These are phyloP conservation scores for Pseudoturritis turrita DNA, from an alignment of 345 rosid species.

Conservation along the genomic window DNA sequence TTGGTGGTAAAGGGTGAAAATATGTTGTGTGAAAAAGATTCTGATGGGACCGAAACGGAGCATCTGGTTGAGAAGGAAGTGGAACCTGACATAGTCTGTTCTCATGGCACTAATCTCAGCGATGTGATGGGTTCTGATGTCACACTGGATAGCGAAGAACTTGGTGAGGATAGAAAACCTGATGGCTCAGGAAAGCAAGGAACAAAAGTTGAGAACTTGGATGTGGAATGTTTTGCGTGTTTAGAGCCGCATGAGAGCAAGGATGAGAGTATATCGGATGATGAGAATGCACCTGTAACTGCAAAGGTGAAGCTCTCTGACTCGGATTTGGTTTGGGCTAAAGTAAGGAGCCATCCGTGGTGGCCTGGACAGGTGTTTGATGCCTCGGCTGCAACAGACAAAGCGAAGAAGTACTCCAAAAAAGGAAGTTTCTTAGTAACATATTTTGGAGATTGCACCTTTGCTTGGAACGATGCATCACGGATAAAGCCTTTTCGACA, in stretches of 20 bases:
- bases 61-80: not conserved
- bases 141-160: not conserved
- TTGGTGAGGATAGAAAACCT: not conserved
- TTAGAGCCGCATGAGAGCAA: constrained; percentile 16
- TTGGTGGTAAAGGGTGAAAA: not conserved
- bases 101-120: constrained; percentile 1
- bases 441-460: constrained; percentile 68
- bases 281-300: not conserved
- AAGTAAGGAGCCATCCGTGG: constrained; percentile 90
- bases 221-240: not conserved
- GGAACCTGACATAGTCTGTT: not conserved
- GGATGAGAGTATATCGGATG: constrained; percentile 1
- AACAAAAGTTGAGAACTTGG: constrained; percentile 13
- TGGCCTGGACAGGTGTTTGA: constrained; percentile 87
- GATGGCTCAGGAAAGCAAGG: constrained; percentile 23
- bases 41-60: not conserved
- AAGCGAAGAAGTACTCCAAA: constrained; percentile 57
- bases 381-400: constrained; percentile 45
- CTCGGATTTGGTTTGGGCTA: constrained; percentile 82
- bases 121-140: constrained; percentile 4
- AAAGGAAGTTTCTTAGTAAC: constrained; percentile 52
- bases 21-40: constrained; percentile 1
- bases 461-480: constrained; percentile 67
- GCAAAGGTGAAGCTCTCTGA: constrained; percentile 28
- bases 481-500: constrained; percentile 56